Percentiles rank a stretch among this genome's conserved stretches.
Evolutionary conservation across 1,284 basidiomycete species (phyloP).

Genomic region (Puccinia polysora): DNA sequence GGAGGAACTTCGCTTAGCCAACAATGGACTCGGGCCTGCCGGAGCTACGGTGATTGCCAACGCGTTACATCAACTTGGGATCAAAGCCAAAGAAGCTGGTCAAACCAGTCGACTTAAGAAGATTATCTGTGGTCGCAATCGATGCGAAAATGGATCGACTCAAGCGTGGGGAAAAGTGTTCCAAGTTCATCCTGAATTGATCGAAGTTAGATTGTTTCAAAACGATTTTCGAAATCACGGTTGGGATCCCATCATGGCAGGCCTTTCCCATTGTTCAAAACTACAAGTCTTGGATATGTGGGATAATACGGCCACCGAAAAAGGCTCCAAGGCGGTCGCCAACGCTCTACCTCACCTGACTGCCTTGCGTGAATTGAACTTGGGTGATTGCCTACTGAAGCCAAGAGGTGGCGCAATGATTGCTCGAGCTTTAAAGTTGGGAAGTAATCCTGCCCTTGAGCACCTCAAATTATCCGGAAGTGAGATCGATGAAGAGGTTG

Average conservation of each 20-base stretch:
- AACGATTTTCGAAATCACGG: conserved; percentile 96
- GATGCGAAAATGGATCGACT: conserved; percentile 86
- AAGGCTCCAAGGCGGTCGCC: conserved; percentile 71
- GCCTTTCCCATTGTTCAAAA: conserved; percentile 65
- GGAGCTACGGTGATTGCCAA: conserved; percentile 81
- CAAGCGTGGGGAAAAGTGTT: conserved; percentile 80
- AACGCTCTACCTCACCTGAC: conserved; percentile 68
- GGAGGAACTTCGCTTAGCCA: conserved; percentile 82
- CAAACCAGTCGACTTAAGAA: conserved; percentile 68
- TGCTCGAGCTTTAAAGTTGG: conserved; percentile 60
- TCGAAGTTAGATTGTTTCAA: conserved; percentile 87
- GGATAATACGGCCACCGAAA: conserved; percentile 84
- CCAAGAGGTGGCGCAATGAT: conserved; percentile 62
- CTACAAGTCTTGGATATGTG: conserved; percentile 82
- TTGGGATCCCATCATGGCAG: conserved; percentile 72
- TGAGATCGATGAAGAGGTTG: conserved; percentile 70
- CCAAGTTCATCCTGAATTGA: conserved; percentile 71
- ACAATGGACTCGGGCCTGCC: conserved; percentile 92
- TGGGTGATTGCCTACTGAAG: conserved; percentile 86
- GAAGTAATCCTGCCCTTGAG: conserved; percentile 69
- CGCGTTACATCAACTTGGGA: conserved; percentile 74
- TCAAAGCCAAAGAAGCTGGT: conserved; percentile 64
- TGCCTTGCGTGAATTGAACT: conserved; percentile 69
- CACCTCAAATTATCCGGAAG: conserved; percentile 81
- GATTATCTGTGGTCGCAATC: conserved; percentile 88